Percentiles rank a stretch among this genome's conserved stretches.
phyloP scores from a whole-genome alignment of 2,329 filamentous ascomycete genomes.

The Claviceps fusiformis region DNA sequence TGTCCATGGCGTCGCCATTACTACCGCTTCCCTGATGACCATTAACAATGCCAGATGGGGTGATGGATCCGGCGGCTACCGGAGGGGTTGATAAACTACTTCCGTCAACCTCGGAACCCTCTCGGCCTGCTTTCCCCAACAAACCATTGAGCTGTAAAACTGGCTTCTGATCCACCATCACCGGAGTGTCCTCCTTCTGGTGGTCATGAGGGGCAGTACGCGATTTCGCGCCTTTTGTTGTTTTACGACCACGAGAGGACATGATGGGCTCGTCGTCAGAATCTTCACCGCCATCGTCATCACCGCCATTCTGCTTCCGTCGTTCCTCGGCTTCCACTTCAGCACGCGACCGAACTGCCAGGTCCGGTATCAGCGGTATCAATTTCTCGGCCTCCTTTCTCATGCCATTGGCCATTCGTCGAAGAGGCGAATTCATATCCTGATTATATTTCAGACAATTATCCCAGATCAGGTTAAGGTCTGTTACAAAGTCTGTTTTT shows the following conservation, averaged over 20 bases:
- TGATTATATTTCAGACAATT: constrained; percentile 96
- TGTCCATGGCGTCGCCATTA: constrained; percentile 75
- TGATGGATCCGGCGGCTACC: constrained; percentile 52
- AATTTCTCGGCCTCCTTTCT: constrained; percentile 95
- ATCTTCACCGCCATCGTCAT: constrained; percentile 73
- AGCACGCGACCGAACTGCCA: constrained; percentile 76
- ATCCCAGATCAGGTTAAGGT: constrained; percentile 90
- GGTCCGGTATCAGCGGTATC: constrained; percentile 86
- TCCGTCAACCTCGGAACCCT: constrained; percentile 73
- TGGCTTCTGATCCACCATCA: constrained; percentile 56
- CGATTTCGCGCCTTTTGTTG: constrained; percentile 64
- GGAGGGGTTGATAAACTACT: constrained; percentile 79
- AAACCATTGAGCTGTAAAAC: constrained; percentile 52
- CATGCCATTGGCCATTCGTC: constrained; percentile 93
- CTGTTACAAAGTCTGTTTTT: constrained; percentile 87
- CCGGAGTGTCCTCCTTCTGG: constrained; percentile 67
- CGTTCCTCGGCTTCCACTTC: constrained; percentile 86
- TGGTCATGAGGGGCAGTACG: constrained; percentile 61
- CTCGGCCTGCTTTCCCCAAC: constrained; percentile 41
- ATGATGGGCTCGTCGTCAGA: constrained; percentile 97
- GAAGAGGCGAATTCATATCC: constrained; percentile 71
- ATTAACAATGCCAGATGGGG: constrained; percentile 53
- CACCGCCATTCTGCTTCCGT: constrained; percentile 72
- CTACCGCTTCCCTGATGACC: constrained; percentile 54
- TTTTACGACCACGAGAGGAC: constrained; percentile 86